Evolutionary conservation across 805 yeast genomes (phyloP), one percentile per base, ranked within the genome.

Genomic region (Nakazawaea peltata): DNA sequence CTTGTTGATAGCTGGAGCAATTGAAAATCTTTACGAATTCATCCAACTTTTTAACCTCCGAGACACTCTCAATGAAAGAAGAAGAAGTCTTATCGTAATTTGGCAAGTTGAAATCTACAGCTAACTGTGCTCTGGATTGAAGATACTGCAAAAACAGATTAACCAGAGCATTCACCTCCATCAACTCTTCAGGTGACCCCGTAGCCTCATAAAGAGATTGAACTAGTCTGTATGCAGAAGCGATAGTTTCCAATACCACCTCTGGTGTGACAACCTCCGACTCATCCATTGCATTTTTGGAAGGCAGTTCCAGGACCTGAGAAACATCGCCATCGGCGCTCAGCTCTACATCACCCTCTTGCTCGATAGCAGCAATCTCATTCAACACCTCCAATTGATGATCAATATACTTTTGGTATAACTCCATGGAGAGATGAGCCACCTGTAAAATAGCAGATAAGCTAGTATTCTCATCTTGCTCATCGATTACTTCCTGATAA

Each of bases 401-500:
- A 4, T 46, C 45, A 14, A 67, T 18, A 65, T 54, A n/a, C 39
- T 36, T 12, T 34, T 22, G 14, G 63, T 45, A 21, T 58, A 43
- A 8, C 36, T 37, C 21, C 30, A 46, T 43, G 19, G 35, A 25
- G n/a, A 22, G 19, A 13, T 9, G 5, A 6, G 25, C 30, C 6
- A 33, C 9, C 9, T 13, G 10, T 5, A 32, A 27, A 9, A 23
- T 21, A 9, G 41, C 32, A 9, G 37, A 43, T 5, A 44, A 26
- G 4, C 43, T 44, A 10, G 35, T 19, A 14, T 34, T 43, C 16
- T 51, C 50, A 22, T 54, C 57, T 11, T 44, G 19, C n/a, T 44
- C 52, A 35, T 72, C 78, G 26, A 71, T 50, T 8, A 57, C 57
- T 41, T 71, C 76, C 21, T 63, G 61, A 42, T 68, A 68, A 6